These are phyloP conservation scores for Annulohypoxylon nitens DNA, from an alignment of 495 filamentous ascomycete species.

Conservation along the genomic window DNA sequence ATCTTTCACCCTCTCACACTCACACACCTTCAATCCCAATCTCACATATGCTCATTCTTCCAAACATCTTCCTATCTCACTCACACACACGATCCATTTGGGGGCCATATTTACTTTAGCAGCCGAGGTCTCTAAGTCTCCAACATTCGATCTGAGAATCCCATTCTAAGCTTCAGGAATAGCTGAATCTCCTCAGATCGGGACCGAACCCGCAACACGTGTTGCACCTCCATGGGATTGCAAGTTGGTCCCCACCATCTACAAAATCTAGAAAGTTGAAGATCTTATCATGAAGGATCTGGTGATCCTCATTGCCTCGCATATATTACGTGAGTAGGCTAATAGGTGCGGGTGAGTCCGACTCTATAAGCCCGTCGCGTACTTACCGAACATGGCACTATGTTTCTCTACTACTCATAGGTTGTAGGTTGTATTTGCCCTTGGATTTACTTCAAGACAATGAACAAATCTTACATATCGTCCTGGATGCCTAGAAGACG, in stretches of 20 bases:
- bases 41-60: not conserved
- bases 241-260: constrained; percentile 4
- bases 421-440: not conserved
- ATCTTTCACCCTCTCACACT: no score
- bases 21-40: not conserved
- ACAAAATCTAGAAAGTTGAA: constrained; percentile 7
- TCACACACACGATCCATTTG: not conserved
- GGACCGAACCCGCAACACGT: constrained; percentile 14
- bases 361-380: not conserved
- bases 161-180: constrained; percentile 16
- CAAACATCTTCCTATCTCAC: not conserved
- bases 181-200: constrained; percentile 8
- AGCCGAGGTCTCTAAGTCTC: no score
- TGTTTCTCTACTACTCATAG: constrained; percentile 13
- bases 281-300: constrained; percentile 35
- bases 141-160: constrained; percentile 15
- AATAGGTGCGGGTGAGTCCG: not conserved
- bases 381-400: constrained; percentile 24
- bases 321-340: constrained; percentile 14
- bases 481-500: constrained; percentile 1
- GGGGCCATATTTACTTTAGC: not conserved
- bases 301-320: constrained; percentile 30
- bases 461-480: not conserved
- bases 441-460: not conserved
- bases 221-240: constrained; percentile 24